These are phyloP conservation scores for Trifolium dubium DNA, from an alignment of 306 rosid genomes.

Conservation along the genomic window DNA sequence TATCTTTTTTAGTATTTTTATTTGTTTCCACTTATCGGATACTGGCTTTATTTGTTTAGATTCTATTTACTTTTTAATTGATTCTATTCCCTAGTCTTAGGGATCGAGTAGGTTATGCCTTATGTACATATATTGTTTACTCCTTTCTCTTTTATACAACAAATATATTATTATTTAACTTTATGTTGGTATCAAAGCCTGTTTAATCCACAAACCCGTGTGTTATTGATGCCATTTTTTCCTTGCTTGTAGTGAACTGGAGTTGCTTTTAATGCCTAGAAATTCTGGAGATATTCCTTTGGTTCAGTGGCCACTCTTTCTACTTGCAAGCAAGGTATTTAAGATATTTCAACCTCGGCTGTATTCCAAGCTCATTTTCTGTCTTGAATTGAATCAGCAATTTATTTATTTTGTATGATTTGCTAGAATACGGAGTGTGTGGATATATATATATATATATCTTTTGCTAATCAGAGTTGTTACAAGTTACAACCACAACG, in stretches of 20 bases:
- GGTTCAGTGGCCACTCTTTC: slow-evolving; percentile 99
- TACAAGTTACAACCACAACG: background rate
- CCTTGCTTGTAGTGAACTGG: slow-evolving; percentile 70
- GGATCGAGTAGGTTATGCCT: background rate
- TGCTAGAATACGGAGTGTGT: background rate
- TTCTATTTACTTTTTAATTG: background rate
- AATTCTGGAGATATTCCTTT: slow-evolving; percentile 72
- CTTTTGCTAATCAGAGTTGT: background rate
- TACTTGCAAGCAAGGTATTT: slow-evolving; percentile 94
- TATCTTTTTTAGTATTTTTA: background rate
- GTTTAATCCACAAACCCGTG: background rate
- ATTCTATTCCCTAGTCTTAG: background rate
- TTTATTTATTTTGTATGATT: background rate
- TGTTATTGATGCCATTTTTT: background rate
- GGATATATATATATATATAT: background rate
- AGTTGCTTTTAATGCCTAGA: slow-evolving; percentile 82
- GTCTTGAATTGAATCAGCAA: background rate
- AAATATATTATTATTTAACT: background rate
- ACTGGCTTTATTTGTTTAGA: background rate
- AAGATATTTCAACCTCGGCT: background rate
- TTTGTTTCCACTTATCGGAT: slow-evolving; percentile 6
- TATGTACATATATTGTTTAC: background rate
- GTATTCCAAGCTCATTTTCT: slow-evolving; percentile 10
- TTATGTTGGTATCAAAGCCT: background rate
- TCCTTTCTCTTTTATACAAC: slow-evolving; percentile 12